Base-by-base conservation (phyloP, 192 early-diverging fungal species). In the Linnemannia zychae region DNA sequence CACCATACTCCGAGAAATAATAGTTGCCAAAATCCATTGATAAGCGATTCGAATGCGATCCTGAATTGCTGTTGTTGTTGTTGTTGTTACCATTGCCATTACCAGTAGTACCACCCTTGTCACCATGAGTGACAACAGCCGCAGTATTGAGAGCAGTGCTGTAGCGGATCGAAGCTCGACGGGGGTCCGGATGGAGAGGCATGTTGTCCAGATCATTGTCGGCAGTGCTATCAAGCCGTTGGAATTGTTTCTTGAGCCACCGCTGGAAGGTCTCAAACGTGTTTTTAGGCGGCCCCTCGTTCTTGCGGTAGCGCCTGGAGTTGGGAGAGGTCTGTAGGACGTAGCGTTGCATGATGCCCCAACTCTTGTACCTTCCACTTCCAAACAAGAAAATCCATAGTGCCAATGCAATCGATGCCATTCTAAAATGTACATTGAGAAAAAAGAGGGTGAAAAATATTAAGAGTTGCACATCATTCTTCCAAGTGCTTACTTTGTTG, bases 311-410 rank as follows among this genome's bases (percentile, higher is more conserved):
- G 4, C 72, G 66, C 18, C 36, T 71, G 13, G 86, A 77, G 69
- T 87, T 67, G 63, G 86, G 86, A 11, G 86, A 87, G 0, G 77
- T 87, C 33, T 74, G 72, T 31, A 87, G 76, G 20, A 87, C 48
- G 50, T 82, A 87, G 16, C 80, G 77, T 57, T 87, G 86, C 63
- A 87, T 81, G 12, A 87, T 37, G 18, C 86, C 86, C 86, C 86
- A 87, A 40, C 80, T 82, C 71, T 87, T 87, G 77, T 81, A 87
- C 44, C 76, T 87, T 34, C 86, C 86, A 20, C 67, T 78, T 28
- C 86, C 86, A 66, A 87, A 87, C 53, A 87, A 67, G 49, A 87
- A 81, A 24, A 81, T 79, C 86, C 86, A 87, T 0, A 82, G 68
- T 2, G 86, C 86, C 1, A 81, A 33, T 3, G 76, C 80, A 40